These are phyloP conservation scores for Pseudocohnilembus persalinus DNA, from an alignment of 169 alveolate genomes.

Conservation along the genomic window DNA sequence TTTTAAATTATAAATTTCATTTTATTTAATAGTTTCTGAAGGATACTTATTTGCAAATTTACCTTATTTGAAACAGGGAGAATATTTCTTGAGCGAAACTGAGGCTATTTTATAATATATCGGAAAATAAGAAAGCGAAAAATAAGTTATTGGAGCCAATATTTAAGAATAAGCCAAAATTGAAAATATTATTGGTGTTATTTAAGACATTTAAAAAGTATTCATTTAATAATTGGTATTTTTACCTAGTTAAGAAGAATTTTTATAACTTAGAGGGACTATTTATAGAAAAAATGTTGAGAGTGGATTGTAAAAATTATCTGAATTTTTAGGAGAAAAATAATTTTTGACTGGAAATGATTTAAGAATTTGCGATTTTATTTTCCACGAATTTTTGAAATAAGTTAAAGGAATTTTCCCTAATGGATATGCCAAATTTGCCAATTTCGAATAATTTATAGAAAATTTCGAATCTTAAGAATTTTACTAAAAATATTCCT, in stretches of 20 bases:
- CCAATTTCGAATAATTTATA: not conserved
- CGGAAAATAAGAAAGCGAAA: not conserved
- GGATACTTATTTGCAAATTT: conserved; percentile 1
- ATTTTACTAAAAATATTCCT: not conserved
- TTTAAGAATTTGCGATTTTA: not conserved
- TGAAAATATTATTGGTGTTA: not conserved
- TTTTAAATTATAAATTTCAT: too few relatives aligned
- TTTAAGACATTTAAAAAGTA: not conserved
- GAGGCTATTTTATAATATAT: conserved; percentile 7
- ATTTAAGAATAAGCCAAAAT: not conserved
- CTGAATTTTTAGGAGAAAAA: not conserved
- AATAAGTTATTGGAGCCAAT: not conserved
- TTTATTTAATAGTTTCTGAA: too few relatives aligned
- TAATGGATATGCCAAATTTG: not conserved
- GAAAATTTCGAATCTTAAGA: not conserved
- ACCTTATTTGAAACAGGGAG: conserved; percentile 16
- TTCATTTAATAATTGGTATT: not conserved
- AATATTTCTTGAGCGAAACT: not conserved
- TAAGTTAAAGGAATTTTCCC: not conserved
- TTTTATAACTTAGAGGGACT: not conserved
- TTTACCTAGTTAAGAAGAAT: not conserved
- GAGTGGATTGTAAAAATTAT: not conserved
- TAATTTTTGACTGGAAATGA: not conserved
- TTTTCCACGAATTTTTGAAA: not conserved
- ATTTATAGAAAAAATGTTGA: not conserved